Conservation (phyloP, 1,284 basidiomycete genomes). For the Pseudomicrostroma phylloplanum region DNA sequence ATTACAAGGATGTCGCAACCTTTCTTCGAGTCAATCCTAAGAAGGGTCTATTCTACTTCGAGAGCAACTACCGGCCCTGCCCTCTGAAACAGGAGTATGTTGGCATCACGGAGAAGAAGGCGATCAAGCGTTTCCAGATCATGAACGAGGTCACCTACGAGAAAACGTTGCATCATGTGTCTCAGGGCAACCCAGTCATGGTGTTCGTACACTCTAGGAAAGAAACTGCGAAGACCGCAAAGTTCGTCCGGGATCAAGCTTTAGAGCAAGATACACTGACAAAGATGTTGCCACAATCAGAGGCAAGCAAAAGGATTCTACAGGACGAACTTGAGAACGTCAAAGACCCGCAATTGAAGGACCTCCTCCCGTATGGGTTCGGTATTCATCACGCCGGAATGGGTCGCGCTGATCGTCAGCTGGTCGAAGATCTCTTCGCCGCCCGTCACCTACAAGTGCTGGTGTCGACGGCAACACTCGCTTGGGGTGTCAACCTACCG, state of each 20-base stretch:
- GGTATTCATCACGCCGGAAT: slow-evolving; percentile 99
- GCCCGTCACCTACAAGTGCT: slow-evolving; percentile 90
- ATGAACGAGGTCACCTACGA: slow-evolving; percentile 99
- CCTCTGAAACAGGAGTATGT: slow-evolving; percentile 94
- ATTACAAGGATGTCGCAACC: slow-evolving; percentile 96
- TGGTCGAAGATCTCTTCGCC: slow-evolving; percentile 90
- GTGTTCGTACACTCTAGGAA: slow-evolving; percentile 98
- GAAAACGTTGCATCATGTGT: slow-evolving; percentile 56
- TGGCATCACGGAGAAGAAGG: slow-evolving; percentile 98
- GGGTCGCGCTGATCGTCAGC: slow-evolving; percentile 82
- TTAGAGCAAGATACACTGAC: slow-evolving; percentile 94
- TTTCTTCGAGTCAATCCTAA: slow-evolving; percentile 91
- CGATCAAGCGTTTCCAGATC: slow-evolving; percentile 94
- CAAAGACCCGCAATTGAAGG: slow-evolving; percentile 76
- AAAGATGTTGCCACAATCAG: slow-evolving; percentile 64
- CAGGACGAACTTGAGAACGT: slow-evolving; percentile 67
- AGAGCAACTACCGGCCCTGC: slow-evolving; percentile 82
- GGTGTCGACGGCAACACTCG: slow-evolving; percentile 93
- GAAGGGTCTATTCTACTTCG: slow-evolving; percentile 95
- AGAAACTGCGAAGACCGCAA: slow-evolving; percentile 95
- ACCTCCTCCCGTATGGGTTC: slow-evolving; percentile 91
- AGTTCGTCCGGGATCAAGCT: slow-evolving; percentile 87
- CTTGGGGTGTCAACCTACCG: slow-evolving; percentile 98
- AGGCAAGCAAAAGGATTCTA: slow-evolving; percentile 39
- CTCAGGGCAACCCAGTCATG: slow-evolving; percentile 54